Conservation (phyloP, 1,284 basidiomycete genomes). For the Tylopilus orsonianus region DNA sequence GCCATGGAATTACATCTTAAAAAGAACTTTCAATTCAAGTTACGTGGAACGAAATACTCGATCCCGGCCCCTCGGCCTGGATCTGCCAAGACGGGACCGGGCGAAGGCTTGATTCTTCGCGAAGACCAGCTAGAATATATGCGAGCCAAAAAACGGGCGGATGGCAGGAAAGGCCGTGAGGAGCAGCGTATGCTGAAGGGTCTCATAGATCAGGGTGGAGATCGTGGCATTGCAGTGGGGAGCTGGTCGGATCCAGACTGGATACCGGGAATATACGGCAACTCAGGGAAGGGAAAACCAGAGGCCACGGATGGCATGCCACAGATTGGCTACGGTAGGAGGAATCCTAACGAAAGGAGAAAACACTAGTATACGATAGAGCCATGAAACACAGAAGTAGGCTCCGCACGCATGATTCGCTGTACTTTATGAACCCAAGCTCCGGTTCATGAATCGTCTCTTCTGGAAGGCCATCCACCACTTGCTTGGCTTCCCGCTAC, state of each 20-base stretch:
- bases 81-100: slow-evolving; percentile 78
- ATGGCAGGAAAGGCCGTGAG: slow-evolving; percentile 73
- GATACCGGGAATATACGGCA: slow-evolving; percentile 83
- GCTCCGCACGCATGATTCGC: background rate
- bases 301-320: slow-evolving; percentile 70
- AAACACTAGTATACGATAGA: slow-evolving; percentile 42
- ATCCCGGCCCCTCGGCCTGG: slow-evolving; percentile 93
- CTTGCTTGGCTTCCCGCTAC: slow-evolving; percentile 90
- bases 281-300: slow-evolving; percentile 74
- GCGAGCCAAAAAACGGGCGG: slow-evolving; percentile 75
- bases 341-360: slow-evolving; percentile 82
- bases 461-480: slow-evolving; percentile 99
- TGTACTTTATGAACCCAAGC: slow-evolving; percentile 55
- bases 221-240: slow-evolving; percentile 54
- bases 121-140: slow-evolving; percentile 90
- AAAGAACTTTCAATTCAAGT: slow-evolving; percentile 91
- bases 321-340: slow-evolving; percentile 78
- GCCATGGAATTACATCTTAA: slow-evolving; percentile 87
- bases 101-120: slow-evolving; percentile 80
- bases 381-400: slow-evolving; percentile 13
- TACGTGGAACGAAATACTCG: slow-evolving; percentile 90
- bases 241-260: slow-evolving; percentile 97
- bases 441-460: slow-evolving; percentile 92
- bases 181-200: slow-evolving; percentile 73
- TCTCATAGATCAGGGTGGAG: slow-evolving; percentile 52